Percentiles rank a stretch among this genome's conserved stretches.
phyloP scores from a whole-genome alignment of 1,284 basidiomycete species.

The Tremellales sp. region DNA sequence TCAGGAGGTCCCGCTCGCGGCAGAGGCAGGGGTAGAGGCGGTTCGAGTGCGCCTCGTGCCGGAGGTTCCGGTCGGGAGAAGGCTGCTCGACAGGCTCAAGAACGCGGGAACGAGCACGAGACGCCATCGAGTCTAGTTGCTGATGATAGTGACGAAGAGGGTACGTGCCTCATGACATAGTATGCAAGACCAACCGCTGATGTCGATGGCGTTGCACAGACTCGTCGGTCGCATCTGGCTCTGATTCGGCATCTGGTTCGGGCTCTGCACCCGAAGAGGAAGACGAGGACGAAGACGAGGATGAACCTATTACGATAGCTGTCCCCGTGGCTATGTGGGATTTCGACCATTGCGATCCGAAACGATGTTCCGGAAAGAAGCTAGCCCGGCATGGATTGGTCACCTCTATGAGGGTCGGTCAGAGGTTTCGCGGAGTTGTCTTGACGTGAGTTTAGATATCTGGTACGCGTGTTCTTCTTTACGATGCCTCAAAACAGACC shows the following conservation, averaged over 20 bases:
- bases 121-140: slow-evolving; percentile 20
- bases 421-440: slow-evolving; percentile 85
- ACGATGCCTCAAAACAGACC: slow-evolving; percentile 57
- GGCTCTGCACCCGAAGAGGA: slow-evolving; percentile 13
- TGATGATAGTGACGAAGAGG: slow-evolving; percentile 28
- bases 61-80: slow-evolving; percentile 33
- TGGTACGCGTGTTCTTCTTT: slow-evolving; percentile 63
- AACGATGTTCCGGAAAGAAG: slow-evolving; percentile 92
- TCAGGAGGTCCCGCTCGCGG: slow-evolving; percentile 21
- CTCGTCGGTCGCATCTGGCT: slow-evolving; percentile 13
- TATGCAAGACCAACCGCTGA: background rate
- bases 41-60: slow-evolving; percentile 15
- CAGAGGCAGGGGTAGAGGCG: slow-evolving; percentile 30
- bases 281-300: slow-evolving; percentile 27
- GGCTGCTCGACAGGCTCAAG: slow-evolving; percentile 11
- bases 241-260: slow-evolving; percentile 27
- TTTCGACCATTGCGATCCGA: slow-evolving; percentile 95
- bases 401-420: slow-evolving; percentile 75
- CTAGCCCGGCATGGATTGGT: slow-evolving; percentile 81
- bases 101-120: slow-evolving; percentile 13
- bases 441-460: slow-evolving; percentile 65
- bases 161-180: slow-evolving; percentile 12
- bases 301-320: slow-evolving; percentile 50
- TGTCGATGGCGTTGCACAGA: background rate
- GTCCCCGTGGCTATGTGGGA: slow-evolving; percentile 91